Percentiles rank a stretch among this genome's conserved stretches.
These are phyloP conservation scores for Terfezia claveryi DNA, from an alignment of 495 filamentous ascomycete species.

Conservation along the genomic window DNA sequence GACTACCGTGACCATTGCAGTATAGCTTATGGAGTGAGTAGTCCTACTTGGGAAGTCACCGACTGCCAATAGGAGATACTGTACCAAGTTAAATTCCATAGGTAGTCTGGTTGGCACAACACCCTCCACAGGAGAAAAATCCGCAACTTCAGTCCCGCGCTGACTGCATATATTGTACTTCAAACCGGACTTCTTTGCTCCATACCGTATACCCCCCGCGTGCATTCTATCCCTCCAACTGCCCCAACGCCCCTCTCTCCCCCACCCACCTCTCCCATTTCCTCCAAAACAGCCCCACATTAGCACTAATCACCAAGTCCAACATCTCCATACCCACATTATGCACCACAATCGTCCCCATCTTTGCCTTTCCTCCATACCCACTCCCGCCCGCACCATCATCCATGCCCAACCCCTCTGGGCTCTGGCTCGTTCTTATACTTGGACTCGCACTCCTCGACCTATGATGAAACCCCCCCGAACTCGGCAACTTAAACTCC, in stretches of 20 bases:
- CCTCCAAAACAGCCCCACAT: constrained; percentile 82
- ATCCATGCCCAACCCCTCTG: background rate
- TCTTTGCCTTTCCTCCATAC: constrained; percentile 39
- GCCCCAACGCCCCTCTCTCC: constrained; percentile 12
- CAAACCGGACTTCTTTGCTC: too few relatives aligned
- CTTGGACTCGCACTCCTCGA: background rate
- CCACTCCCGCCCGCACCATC: background rate
- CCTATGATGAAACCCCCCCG: constrained; percentile 8
- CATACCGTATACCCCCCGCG: background rate
- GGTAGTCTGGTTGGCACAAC: too few relatives aligned
- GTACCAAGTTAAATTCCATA: too few relatives aligned
- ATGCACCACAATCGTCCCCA: constrained; percentile 79
- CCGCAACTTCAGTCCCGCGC: too few relatives aligned
- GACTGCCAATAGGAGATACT: too few relatives aligned
- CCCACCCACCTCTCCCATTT: constrained; percentile 41
- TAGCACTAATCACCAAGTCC: constrained; percentile 76
- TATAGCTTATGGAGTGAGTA: too few relatives aligned
- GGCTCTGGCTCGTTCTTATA: too few relatives aligned
- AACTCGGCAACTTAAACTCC: constrained; percentile 10
- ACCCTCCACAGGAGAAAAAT: too few relatives aligned
- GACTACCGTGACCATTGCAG: too few relatives aligned
- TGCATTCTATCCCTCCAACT: background rate
- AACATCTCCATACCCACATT: constrained; percentile 89
- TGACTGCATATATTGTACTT: too few relatives aligned
- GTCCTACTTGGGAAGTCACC: too few relatives aligned